A percentile compares a stretch with the other conserved stretches of the same genome.
Conservation (phyloP, 176 grass and related monocot species). For the Thalia dealbata region DNA sequence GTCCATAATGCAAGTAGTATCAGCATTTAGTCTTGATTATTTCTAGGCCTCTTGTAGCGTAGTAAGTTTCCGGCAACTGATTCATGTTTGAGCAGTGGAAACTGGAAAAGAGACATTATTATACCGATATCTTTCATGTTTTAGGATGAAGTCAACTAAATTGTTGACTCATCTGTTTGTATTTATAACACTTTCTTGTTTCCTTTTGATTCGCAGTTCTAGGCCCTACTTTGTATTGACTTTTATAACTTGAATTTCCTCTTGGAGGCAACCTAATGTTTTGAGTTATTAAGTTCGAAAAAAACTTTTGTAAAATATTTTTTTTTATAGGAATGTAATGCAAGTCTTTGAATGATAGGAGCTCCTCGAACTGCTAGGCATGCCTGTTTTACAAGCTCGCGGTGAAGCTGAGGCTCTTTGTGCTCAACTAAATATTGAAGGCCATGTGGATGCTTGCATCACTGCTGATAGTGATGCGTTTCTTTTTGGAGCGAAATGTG, state of each 20-base stretch:
- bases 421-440: slow-evolving; percentile 72
- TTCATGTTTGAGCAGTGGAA: too few relatives aligned
- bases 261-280: background rate
- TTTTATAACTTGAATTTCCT: too few relatives aligned
- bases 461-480: slow-evolving; percentile 92
- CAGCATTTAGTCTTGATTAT: background rate
- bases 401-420: slow-evolving; percentile 90
- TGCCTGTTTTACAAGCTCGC: slow-evolving; percentile 59
- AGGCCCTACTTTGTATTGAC: too few relatives aligned
- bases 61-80: too few relatives aligned
- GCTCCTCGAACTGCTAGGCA: slow-evolving; percentile 72
- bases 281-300: background rate
- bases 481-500: slow-evolving; percentile 82
- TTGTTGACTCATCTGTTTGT: too few relatives aligned
- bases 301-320: background rate
- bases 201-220: too few relatives aligned
- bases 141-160: too few relatives aligned
- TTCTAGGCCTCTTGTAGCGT: background rate
- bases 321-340: background rate
- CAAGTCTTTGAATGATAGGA: slow-evolving; percentile 32
- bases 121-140: too few relatives aligned
- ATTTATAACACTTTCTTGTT: too few relatives aligned
- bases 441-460: slow-evolving; percentile 82
- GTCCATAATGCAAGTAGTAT: background rate
- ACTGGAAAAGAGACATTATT: too few relatives aligned